Evolutionary conservation across 1,284 basidiomycete species (phyloP), one percentile per base, ranked within the genome.

Genomic region (Apiotrichum porosum): DNA sequence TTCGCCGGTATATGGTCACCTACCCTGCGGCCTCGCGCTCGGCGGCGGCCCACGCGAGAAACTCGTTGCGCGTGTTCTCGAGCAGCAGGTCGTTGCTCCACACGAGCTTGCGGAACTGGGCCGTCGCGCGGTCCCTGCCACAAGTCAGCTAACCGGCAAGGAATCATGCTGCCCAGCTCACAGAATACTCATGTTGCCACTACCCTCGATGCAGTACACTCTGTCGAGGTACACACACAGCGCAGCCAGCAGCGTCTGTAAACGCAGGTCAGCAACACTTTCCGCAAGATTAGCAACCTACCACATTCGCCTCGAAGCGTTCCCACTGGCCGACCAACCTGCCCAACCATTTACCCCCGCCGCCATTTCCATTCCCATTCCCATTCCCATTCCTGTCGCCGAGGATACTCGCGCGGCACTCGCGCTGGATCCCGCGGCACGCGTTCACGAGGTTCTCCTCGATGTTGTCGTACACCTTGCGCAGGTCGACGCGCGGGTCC

Each of bases 41-140:
- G 56, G 63, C 76, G 2, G 69, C 66, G 4, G 79, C 63, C 84
- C 86, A 86, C 10, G 74, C 69, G 22, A 72, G 58, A 2, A 87
- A 62, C n/a, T 80, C 79, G 2, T 65, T 62, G 17, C 74, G 72
- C 21, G 86, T 71, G 40, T 73, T 76, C 2, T 75, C 65, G 13
- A 71, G 69, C 4, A 86, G 73, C 4, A 66, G 53, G 0, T 74
- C 63, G 51, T 79, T 77, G 14, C 75, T 75, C 53, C 85, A 81
- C 36, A 87, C 76, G 3, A 64, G 58, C 9, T 71, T 61, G 18
- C 72, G 68, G 65, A 85, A 84, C 9, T 78, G 65, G 17, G 78
- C 71, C 14, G 82, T 84, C 51, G 44, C 48, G 2, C 35, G 19
- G 2, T 52, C 43, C 6, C 47, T 50, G 18, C 26, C 8, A 12